Base-by-base conservation (phyloP, 179 eudicot species). In the Pouteria campechiana region DNA sequence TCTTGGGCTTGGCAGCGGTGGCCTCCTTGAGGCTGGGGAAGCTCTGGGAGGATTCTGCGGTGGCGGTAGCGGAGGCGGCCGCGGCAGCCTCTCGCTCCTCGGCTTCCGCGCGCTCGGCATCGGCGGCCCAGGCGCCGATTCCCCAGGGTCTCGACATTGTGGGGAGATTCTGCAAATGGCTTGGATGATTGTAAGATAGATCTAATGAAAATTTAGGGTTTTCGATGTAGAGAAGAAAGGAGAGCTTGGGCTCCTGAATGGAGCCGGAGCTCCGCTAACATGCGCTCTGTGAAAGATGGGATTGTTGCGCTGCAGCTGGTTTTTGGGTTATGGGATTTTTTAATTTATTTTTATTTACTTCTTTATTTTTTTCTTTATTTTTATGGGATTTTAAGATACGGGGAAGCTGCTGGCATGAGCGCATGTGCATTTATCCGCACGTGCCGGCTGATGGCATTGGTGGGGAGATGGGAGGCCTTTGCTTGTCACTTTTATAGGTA, bases 61-160 rank as follows among this genome's bases (percentile, higher is more conserved):
- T 7, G 9, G 67, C 52, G 1, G 55, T 54, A 2, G 78, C 54
- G n/a, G 72, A 57, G 8, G 72, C 77, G 10, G 73, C 53, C 10
- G 68, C 66, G 6, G 48, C 61, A 6, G 38, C 50, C 39, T 76
- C 76, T 3, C 37, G 50, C 58, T 79, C 81, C 37, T 78, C 93
- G 9, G 72, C 83, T 42, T 82, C 95, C 16, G 54, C 90, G 7
- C 63, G 70, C 68, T 88, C 97, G 49, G 96, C 73, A 9, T 83
- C 92, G 55, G 80, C 97, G 30, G 97, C 97, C 97, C 97, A 89
- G 1, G 76, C 70, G 63, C 93, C 93, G 75, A 78, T 67, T 4
- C 86, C 89, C 97, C 95, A 88, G 4, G 95, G 67, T 38, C 80
- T 88, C 62, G 94, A 63, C 96, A 83, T 76, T 62, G 18, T 17